Percentiles rank a stretch among this genome's conserved stretches.
Evolutionary conservation across 2,329 filamentous ascomycete species (phyloP).

Genomic region (Gaeumannomyces tritici): DNA sequence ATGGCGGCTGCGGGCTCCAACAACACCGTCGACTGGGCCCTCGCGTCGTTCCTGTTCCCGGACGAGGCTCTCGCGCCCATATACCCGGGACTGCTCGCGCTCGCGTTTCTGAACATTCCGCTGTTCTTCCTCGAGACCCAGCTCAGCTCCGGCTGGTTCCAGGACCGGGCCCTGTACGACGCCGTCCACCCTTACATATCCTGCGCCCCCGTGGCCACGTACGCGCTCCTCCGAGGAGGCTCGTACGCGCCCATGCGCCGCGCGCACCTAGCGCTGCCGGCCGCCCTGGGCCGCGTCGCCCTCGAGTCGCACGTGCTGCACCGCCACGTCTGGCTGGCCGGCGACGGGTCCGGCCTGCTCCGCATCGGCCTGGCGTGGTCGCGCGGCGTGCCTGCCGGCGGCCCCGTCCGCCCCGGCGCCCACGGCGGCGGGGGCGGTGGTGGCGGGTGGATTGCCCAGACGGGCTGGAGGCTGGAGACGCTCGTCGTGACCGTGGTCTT

Average conservation of each 20-base stretch:
- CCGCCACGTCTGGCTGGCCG: slow-evolving; percentile 52
- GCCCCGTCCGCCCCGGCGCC: neutral
- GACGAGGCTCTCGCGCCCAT: slow-evolving; percentile 26
- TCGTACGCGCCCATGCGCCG: slow-evolving; percentile 27
- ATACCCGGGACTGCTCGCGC: slow-evolving; percentile 23
- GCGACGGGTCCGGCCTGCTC: slow-evolving; percentile 44
- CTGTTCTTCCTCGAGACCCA: slow-evolving; percentile 21
- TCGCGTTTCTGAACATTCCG: slow-evolving; percentile 15
- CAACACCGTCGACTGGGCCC: slow-evolving; percentile 3
- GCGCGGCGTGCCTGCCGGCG: neutral
- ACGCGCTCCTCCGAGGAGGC: slow-evolving; percentile 40
- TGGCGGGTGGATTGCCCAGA: slow-evolving; percentile 3
- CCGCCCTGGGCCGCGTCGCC: slow-evolving; percentile 45
- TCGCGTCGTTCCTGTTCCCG: slow-evolving; percentile 7
- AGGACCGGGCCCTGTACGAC: neutral
- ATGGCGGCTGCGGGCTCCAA: neutral
- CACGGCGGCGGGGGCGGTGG: neutral
- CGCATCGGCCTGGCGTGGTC: slow-evolving; percentile 11
- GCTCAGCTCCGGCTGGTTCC: neutral
- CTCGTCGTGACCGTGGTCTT: slow-evolving; percentile 16
- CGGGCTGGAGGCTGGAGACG: slow-evolving; percentile 14
- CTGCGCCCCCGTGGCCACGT: slow-evolving; percentile 41
- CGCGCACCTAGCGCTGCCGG: slow-evolving; percentile 34
- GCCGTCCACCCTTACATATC: slow-evolving; percentile 30
- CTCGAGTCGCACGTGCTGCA: slow-evolving; percentile 52